Evolutionary conservation across 257 asterid genomes (phyloP).

Genomic region (Cinchona pubescens): DNA sequence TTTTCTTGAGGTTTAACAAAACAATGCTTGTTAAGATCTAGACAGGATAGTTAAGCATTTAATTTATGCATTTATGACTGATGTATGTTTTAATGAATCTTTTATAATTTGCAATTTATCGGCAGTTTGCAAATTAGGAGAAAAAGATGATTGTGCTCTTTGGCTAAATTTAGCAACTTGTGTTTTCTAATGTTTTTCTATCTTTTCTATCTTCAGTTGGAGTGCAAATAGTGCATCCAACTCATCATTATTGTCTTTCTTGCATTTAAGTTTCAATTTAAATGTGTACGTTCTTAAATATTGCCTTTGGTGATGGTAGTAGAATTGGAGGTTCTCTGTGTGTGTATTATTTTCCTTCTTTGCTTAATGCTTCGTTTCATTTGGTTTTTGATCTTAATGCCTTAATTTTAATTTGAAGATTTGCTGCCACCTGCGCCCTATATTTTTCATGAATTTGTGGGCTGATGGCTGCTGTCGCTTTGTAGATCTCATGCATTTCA

Average conservation of each 20-base stretch:
- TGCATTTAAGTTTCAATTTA: not conserved
- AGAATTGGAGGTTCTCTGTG: not conserved
- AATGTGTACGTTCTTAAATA: no score
- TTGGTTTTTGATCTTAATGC: not conserved
- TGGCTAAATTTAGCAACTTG: not conserved
- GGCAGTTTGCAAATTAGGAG: not conserved
- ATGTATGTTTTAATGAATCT: no score
- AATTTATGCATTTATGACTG: not conserved
- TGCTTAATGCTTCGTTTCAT: not conserved
- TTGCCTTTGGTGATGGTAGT: not conserved
- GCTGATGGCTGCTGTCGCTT: not conserved
- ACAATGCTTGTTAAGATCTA: not conserved
- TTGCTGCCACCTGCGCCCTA: not conserved
- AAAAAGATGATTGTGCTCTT: not conserved
- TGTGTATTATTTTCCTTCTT: no score
- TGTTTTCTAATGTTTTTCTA: not conserved
- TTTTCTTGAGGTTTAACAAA: not conserved
- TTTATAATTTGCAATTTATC: not conserved
- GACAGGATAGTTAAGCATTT: not conserved
- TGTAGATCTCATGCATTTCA: slow-evolving; percentile 11
- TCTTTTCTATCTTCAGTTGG: not conserved
- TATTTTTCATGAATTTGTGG: not conserved
- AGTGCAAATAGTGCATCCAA: no score
- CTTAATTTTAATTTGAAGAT: not conserved
- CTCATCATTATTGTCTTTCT: not conserved